Conservation (phyloP, 495 filamentous ascomycete genomes). For the Penicillium soppii region DNA sequence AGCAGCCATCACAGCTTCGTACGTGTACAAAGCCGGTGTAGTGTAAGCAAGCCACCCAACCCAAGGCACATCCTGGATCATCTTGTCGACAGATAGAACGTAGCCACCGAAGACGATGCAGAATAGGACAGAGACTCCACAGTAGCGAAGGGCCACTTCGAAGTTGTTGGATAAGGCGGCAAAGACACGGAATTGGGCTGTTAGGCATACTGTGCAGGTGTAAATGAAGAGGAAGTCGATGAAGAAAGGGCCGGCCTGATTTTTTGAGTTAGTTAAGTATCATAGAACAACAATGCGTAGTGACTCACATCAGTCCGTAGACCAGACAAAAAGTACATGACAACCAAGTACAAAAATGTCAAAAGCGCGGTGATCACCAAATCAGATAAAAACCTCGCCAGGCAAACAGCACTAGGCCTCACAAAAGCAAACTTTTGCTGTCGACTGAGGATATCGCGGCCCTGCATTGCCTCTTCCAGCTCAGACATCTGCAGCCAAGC, state of each 20-base stretch:
- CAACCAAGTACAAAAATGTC: slow-evolving; percentile 64
- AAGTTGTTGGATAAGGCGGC: slow-evolving; percentile 42
- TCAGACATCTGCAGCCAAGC: slow-evolving; percentile 78
- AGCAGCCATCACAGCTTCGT: slow-evolving; percentile 63
- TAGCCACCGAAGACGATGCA: slow-evolving; percentile 40
- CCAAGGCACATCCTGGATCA: slow-evolving; percentile 39
- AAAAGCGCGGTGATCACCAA: slow-evolving; percentile 62
- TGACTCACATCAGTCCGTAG: slow-evolving; percentile 42
- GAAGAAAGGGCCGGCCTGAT: slow-evolving; percentile 50
- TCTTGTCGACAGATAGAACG: slow-evolving; percentile 34
- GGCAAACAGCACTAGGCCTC: slow-evolving; percentile 68
- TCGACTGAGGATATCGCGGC: slow-evolving; percentile 70
- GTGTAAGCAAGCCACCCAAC: slow-evolving; percentile 48
- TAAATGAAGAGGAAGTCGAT: slow-evolving; percentile 56
- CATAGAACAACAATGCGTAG: too few relatives aligned
- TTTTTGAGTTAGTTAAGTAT: background rate
- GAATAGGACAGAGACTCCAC: slow-evolving; percentile 33
- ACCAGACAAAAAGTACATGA: slow-evolving; percentile 66
- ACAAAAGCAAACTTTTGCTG: slow-evolving; percentile 80
- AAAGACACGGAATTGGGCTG: slow-evolving; percentile 44
- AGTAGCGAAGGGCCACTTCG: slow-evolving; percentile 38
- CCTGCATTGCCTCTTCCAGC: slow-evolving; percentile 66
- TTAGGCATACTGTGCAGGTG: slow-evolving; percentile 52
- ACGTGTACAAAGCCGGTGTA: slow-evolving; percentile 69
- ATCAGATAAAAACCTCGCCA: slow-evolving; percentile 71